Base-by-base conservation (phyloP, 2,329 filamentous ascomycete genomes). In the Albifimbria verrucaria region DNA sequence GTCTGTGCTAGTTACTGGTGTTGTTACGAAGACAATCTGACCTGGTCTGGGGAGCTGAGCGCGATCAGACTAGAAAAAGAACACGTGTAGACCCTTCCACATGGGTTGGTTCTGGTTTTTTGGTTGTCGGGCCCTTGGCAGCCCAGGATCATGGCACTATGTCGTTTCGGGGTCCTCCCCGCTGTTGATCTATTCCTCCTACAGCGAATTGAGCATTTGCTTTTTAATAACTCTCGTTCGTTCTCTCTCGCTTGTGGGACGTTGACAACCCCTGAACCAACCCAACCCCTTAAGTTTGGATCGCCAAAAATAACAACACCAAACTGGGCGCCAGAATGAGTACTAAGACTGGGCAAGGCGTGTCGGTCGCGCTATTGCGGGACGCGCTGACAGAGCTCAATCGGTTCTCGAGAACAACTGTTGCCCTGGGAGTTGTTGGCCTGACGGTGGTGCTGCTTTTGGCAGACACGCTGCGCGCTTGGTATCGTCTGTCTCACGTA, bases 401-500 rank as follows among this genome's bases (percentile, higher is more conserved):
- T 48, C 55, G 6, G 21, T 57, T 43, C 49, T 57, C 2, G 43
- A 42, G 23, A 48, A 48, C 47, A 18, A 45, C 11, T 52, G 44
- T 46, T 53, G 55, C 26, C 26, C 26, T 32, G 7, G 26, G 36
- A 52, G 24, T 58, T 52, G 55, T 54, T 54, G 4, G 58, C 15
- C 26, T 32, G 26, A 32, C 24, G 12, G 18, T 44, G 15, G 6
- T 56, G 4, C 10, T 58, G 22, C 54, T 59, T n/a, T 6, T 62
- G 2, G 51, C 50, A 1, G 50, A 62, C 15, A 44, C 57, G 1
- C 28, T 59, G 21, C 56, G 55, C 4, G 15, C 46, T 1, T 71
- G 68, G 67, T 59, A 64, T 51, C 66, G 66, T 39, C 60, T 72
- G 26, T 67, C 62, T 7, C 66, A 71, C 50, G 54, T 72, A 21